Evolutionary conservation across 2,329 filamentous ascomycete genomes (phyloP).

Genomic region (Calonectria pteridis): DNA sequence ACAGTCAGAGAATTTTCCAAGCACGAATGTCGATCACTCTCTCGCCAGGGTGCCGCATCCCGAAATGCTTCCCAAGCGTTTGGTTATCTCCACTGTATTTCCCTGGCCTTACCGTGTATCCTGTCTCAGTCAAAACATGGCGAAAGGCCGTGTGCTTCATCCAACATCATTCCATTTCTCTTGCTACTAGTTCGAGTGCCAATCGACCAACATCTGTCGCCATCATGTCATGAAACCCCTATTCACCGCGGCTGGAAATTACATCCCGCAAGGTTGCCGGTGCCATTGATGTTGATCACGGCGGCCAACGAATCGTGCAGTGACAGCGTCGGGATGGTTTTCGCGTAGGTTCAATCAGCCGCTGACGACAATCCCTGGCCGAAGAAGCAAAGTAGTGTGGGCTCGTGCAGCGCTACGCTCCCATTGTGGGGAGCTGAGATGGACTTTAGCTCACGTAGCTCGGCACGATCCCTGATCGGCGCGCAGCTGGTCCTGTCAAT

Average conservation of each 20-base stretch:
- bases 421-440: background rate
- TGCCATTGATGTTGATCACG: background rate
- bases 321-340: background rate
- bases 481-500: background rate
- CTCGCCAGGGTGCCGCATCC: background rate
- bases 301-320: background rate
- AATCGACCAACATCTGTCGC: background rate
- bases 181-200: background rate
- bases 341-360: background rate
- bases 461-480: background rate
- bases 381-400: background rate
- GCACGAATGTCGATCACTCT: background rate
- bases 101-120: background rate
- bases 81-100: background rate
- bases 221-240: background rate
- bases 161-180: background rate
- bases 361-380: constrained; percentile 5
- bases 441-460: background rate
- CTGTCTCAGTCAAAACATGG: no score
- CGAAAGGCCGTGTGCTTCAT: background rate
- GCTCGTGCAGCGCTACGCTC: background rate
- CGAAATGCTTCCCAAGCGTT: background rate
- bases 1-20: background rate
- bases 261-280: background rate
- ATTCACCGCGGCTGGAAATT: background rate